Conservation (phyloP, 2,329 filamentous ascomycete genomes). For the Epichloe coenophiala region DNA sequence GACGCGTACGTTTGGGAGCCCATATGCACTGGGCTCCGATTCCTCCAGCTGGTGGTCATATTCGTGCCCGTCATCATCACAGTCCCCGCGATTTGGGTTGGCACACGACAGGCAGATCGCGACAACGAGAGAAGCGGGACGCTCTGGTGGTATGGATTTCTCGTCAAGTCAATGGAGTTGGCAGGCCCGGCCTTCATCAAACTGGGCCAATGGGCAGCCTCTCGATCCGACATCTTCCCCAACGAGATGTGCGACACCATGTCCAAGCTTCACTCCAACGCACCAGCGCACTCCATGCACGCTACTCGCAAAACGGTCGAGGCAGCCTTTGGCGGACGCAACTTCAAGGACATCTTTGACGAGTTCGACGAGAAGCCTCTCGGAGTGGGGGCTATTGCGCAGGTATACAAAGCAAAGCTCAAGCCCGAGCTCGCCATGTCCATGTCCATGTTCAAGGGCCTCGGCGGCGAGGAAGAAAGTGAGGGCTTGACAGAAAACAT, state of each 20-base stretch:
- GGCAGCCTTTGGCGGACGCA: conserved; percentile 65
- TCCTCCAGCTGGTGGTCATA: conserved; percentile 73
- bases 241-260: conserved; percentile 82
- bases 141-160: conserved; percentile 85
- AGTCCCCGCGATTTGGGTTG: conserved; percentile 72
- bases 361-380: conserved; percentile 85
- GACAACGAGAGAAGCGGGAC: conserved; percentile 71
- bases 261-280: conserved; percentile 90
- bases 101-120: conserved; percentile 44
- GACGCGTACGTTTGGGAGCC: conserved; percentile 73
- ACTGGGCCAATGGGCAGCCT: conserved; percentile 97
- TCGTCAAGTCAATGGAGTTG: conserved; percentile 81
- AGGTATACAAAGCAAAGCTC: conserved; percentile 92
- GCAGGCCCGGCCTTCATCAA: conserved; percentile 97
- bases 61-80: conserved; percentile 81
- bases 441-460: conserved; percentile 42
- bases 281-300: conserved; percentile 76
- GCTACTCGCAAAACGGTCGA: conserved; percentile 68
- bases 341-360: conserved; percentile 86
- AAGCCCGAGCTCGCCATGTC: conserved; percentile 62
- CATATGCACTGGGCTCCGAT: conserved; percentile 72
- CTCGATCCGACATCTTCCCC: conserved; percentile 90
- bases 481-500: conserved; percentile 53
- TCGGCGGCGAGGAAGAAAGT: conserved; percentile 28
- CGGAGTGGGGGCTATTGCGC: conserved; percentile 90